A percentile compares a stretch with the other conserved stretches of the same genome.
These are phyloP conservation scores for Aspergillus jensenii DNA, from an alignment of 2,329 filamentous ascomycete genomes.

Conservation along the genomic window DNA sequence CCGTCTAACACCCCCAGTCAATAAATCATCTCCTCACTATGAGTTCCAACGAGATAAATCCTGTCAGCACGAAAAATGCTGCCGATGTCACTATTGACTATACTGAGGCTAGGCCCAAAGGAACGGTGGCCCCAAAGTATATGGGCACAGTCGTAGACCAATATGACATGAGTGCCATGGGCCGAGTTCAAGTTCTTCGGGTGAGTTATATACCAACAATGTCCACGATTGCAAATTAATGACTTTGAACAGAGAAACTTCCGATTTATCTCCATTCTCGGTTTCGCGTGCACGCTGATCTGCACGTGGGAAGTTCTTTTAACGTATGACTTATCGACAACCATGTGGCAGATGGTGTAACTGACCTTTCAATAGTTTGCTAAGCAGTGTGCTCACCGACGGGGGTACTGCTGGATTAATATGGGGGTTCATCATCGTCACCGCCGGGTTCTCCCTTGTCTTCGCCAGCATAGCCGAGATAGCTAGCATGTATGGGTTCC, in stretches of 20 bases:
- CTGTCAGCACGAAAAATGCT: not conserved
- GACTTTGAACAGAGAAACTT: slow-evolving; percentile 38
- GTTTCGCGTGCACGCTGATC: slow-evolving; percentile 45
- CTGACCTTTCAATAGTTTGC: slow-evolving; percentile 24
- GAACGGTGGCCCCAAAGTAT: slow-evolving; percentile 35
- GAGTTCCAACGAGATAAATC: not conserved
- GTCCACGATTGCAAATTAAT: slow-evolving; percentile 1
- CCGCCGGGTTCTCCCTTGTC: slow-evolving; percentile 33
- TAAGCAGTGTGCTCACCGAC: slow-evolving; percentile 33
- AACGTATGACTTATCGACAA: slow-evolving; percentile 28
- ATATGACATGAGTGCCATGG: slow-evolving; percentile 39
- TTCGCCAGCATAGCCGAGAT: slow-evolving; percentile 43
- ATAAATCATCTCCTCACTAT: not conserved
- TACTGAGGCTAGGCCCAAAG: slow-evolving; percentile 21
- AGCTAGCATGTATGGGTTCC: slow-evolving; percentile 41
- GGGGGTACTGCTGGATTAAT: slow-evolving; percentile 41
- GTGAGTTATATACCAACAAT: slow-evolving; percentile 21
- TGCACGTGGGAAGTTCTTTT: slow-evolving; percentile 46
- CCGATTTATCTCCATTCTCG: slow-evolving; percentile 45
- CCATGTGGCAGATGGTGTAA: slow-evolving; percentile 2
- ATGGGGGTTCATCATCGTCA: slow-evolving; percentile 37
- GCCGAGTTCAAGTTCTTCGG: slow-evolving; percentile 40
- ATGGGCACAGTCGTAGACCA: slow-evolving; percentile 39
- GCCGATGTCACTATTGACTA: not conserved
- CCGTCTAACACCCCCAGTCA: not conserved